phyloP scores from a whole-genome alignment of 805 yeast species.

The Trichomonascus vanleenenianus region DNA sequence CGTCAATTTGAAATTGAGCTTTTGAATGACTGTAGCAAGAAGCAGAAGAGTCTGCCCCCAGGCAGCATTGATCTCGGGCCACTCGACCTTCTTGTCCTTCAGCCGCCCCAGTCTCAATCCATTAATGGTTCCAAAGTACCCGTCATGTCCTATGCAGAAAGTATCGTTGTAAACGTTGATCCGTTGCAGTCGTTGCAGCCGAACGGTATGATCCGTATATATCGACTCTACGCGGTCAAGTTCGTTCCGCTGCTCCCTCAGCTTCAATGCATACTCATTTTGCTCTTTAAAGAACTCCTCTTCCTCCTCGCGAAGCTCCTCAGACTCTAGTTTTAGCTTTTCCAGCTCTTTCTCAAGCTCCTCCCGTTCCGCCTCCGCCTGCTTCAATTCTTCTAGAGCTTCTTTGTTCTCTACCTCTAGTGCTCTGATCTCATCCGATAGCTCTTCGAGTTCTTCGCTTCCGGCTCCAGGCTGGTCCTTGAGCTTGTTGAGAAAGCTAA shows the following conservation, averaged over 20 bases:
- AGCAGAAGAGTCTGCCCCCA: slow-evolving; percentile 75
- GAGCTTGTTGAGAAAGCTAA: slow-evolving; percentile 62
- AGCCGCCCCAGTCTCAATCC: slow-evolving; percentile 73
- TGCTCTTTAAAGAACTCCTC: slow-evolving; percentile 38
- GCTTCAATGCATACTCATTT: slow-evolving; percentile 50
- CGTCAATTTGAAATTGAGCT: slow-evolving; percentile 46
- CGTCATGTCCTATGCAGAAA: slow-evolving; percentile 77
- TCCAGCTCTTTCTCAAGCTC: slow-evolving; percentile 41
- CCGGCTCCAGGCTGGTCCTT: slow-evolving; percentile 46
- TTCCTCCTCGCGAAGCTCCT: slow-evolving; percentile 36
- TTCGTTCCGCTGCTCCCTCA: slow-evolving; percentile 43
- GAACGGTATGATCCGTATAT: slow-evolving; percentile 53
- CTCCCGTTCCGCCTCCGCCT: slow-evolving; percentile 26
- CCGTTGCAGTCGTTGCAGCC: slow-evolving; percentile 61
- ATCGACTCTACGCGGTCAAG: slow-evolving; percentile 56
- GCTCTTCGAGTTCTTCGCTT: slow-evolving; percentile 36
- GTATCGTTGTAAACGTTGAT: slow-evolving; percentile 79
- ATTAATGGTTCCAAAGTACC: slow-evolving; percentile 80
- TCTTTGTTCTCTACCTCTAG: slow-evolving; percentile 34
- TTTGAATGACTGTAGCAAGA: slow-evolving; percentile 52
- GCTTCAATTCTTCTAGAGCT: slow-evolving; percentile 30
- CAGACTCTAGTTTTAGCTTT: slow-evolving; percentile 32
- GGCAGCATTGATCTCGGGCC: slow-evolving; percentile 90
- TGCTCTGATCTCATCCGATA: slow-evolving; percentile 39
- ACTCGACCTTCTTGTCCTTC: slow-evolving; percentile 55